phyloP scores from a whole-genome alignment of 345 rosid species.

The Corchorus olitorius region DNA sequence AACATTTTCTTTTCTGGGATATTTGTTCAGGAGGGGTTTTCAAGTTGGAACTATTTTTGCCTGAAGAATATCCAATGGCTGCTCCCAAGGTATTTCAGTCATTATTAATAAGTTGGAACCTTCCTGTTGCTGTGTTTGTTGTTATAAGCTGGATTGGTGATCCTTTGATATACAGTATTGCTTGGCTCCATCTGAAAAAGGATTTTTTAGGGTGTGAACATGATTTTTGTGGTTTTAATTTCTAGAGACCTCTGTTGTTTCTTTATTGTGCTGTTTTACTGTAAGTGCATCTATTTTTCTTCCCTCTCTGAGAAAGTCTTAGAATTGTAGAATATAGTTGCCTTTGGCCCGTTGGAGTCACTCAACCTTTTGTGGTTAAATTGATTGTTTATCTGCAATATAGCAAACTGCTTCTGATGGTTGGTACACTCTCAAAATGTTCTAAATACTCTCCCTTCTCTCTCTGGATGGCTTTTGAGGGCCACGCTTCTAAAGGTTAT shows the following conservation, averaged over 20 bases:
- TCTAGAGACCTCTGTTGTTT: background rate
- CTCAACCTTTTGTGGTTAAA: background rate
- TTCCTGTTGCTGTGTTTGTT: background rate
- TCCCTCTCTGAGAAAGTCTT: background rate
- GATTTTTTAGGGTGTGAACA: background rate
- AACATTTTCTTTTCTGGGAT: slow-evolving; percentile 22
- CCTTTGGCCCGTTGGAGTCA: background rate
- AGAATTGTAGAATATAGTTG: background rate
- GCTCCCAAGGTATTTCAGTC: slow-evolving; percentile 83
- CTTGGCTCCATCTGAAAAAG: background rate
- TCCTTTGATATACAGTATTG: slow-evolving; percentile 6
- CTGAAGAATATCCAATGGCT: slow-evolving; percentile 99
- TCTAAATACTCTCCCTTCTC: background rate
- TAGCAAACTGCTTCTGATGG: background rate
- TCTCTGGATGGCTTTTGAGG: no score
- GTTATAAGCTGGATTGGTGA: background rate
- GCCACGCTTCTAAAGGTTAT: no score
- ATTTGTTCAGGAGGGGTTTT: slow-evolving; percentile 81
- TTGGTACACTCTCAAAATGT: background rate
- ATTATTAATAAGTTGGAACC: background rate
- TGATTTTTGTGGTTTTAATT: slow-evolving; percentile 1
- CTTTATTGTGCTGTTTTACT: background rate
- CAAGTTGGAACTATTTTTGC: slow-evolving; percentile 97
- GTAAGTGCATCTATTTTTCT: background rate
- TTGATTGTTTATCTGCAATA: background rate